Conservation (phyloP, 768 basidiomycete genomes). For the Xerocomus spinulosus region DNA sequence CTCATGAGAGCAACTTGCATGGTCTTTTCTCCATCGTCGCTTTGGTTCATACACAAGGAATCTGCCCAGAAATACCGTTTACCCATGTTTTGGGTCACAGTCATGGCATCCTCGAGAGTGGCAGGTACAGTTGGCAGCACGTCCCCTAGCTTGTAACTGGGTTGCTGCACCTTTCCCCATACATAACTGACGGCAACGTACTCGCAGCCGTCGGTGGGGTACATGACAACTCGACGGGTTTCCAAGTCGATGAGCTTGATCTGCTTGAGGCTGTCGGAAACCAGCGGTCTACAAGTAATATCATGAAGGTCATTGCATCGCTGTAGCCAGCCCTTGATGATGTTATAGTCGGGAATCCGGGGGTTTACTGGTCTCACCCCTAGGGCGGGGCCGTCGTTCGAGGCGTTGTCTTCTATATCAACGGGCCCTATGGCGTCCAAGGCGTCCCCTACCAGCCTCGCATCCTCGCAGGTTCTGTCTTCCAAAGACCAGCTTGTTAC, state of each 20-base stretch:
- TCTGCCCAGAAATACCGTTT: constrained; percentile 18
- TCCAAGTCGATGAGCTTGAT: too few species aligned
- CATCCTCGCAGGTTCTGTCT: not conserved
- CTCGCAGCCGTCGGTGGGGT: constrained; percentile 4
- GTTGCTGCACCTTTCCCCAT: constrained; percentile 11
- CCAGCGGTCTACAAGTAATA: constrained; percentile 1
- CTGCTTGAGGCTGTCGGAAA: constrained; percentile 4
- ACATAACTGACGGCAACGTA: constrained; percentile 18
- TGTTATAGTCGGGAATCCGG: not conserved
- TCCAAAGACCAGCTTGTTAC: not conserved
- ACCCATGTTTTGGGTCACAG: constrained; percentile 9
- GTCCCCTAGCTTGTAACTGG: constrained; percentile 7
- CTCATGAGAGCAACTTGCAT: constrained; percentile 14
- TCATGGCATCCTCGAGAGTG: constrained; percentile 18
- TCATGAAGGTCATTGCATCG: constrained; percentile 7
- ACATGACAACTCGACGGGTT: too few species aligned
- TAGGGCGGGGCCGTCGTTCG: not conserved
- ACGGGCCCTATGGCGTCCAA: constrained; percentile 7
- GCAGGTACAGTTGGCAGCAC: constrained; percentile 8
- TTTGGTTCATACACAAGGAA: constrained; percentile 16
- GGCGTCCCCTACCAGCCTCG: not conserved
- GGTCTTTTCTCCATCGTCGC: constrained; percentile 3
- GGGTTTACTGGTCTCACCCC: constrained; percentile 6
- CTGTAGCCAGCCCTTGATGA: constrained; percentile 2
- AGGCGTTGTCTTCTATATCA: too few species aligned